Evolutionary conservation across 2,329 filamentous ascomycete genomes (phyloP).

Genomic region (Alternaria incomplexa): DNA sequence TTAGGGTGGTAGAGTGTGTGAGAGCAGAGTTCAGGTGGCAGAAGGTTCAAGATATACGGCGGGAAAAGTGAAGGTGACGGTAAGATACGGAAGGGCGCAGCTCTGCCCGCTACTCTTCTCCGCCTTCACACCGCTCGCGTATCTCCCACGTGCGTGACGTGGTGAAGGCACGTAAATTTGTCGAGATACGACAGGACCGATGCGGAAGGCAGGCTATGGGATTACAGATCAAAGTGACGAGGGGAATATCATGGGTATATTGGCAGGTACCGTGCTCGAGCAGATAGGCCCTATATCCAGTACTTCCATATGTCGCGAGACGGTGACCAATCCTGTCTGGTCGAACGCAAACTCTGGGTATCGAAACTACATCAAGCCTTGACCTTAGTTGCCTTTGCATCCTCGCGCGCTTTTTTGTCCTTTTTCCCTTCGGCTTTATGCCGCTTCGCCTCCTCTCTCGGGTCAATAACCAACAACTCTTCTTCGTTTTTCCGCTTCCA

Average conservation of each 20-base stretch:
- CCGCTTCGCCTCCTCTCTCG: constrained; percentile 78
- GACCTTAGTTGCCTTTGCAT: constrained; percentile 25
- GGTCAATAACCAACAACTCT: constrained; percentile 91
- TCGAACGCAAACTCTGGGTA: background rate
- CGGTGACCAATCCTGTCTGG: background rate
- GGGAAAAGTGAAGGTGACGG: background rate
- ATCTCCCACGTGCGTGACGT: too few relatives aligned
- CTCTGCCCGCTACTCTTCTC: background rate
- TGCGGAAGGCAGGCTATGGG: background rate
- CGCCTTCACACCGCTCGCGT: background rate
- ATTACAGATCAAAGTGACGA: background rate
- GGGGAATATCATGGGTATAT: background rate
- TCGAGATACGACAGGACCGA: background rate
- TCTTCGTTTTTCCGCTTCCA: constrained; percentile 93
- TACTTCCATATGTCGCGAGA: background rate
- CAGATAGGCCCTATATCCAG: background rate
- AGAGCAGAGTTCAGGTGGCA: background rate
- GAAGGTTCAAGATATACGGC: background rate
- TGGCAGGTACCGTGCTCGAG: background rate
- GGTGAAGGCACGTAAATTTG: background rate
- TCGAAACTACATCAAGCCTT: constrained; percentile 11
- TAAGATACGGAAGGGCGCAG: background rate
- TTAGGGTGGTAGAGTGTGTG: background rate
- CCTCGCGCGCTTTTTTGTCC: constrained; percentile 38
- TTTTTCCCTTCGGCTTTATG: constrained; percentile 65